Conservation (phyloP, 441 rosid species). For the Gossypium davidsonii region DNA sequence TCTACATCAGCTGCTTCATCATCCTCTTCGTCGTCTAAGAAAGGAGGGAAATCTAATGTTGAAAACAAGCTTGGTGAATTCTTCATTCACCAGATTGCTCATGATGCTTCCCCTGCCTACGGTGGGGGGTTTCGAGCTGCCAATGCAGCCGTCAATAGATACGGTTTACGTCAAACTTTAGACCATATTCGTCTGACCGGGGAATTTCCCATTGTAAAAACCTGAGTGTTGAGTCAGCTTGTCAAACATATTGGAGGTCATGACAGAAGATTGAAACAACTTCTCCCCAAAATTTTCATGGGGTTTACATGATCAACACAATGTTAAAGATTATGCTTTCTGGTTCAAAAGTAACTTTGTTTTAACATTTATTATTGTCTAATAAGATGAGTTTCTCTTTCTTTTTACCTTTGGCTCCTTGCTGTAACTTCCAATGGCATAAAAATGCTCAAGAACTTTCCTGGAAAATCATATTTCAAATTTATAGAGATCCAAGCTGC, state of each 20-base stretch:
- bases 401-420: neutral
- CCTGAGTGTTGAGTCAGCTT: neutral
- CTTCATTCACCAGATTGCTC: constrained; percentile 76
- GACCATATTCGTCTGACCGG: constrained; percentile 65
- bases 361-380: neutral
- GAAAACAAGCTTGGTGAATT: constrained; percentile 82
- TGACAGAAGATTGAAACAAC: constrained; percentile 18
- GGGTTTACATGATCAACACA: constrained; percentile 19
- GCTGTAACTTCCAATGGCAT: neutral
- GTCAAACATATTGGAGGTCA: neutral
- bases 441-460: neutral
- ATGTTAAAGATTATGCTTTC: constrained; percentile 5
- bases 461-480: neutral
- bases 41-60: constrained; percentile 59
- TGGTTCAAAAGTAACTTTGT: constrained; percentile 6
- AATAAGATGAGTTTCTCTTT: neutral
- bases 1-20: constrained; percentile 49
- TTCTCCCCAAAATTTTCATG: constrained; percentile 27
- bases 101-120: constrained; percentile 76
- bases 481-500: neutral
- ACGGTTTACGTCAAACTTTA: constrained; percentile 63
- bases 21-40: constrained; percentile 54
- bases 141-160: constrained; percentile 69
- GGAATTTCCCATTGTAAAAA: constrained; percentile 57
- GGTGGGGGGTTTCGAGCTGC: constrained; percentile 90